phyloP scores from a whole-genome alignment of 1,284 basidiomycete genomes.

The Ceratobasidium sp. region DNA sequence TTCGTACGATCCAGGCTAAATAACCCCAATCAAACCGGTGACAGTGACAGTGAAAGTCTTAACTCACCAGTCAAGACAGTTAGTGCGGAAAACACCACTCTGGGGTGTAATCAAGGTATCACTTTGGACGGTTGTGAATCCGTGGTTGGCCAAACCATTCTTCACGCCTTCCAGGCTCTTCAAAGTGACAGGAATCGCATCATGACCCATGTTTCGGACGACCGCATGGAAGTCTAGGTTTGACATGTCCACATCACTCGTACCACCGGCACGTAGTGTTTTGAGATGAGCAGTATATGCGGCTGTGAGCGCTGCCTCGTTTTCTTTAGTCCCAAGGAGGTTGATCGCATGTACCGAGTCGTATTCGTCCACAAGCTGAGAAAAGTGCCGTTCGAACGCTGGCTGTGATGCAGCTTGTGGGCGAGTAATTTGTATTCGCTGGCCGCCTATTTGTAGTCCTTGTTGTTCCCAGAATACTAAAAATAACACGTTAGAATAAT shows the following conservation, averaged over 20 bases:
- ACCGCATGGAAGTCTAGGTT: constrained; percentile 95
- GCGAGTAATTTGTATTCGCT: constrained; percentile 91
- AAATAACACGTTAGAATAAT: not conserved
- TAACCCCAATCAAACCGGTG: constrained; percentile 38
- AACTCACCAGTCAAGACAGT: constrained; percentile 92
- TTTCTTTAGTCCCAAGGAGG: constrained; percentile 88
- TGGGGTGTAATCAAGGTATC: constrained; percentile 81
- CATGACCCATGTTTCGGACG: constrained; percentile 85
- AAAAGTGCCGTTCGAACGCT: constrained; percentile 93
- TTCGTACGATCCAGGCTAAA: constrained; percentile 95
- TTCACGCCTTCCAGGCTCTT: constrained; percentile 67
- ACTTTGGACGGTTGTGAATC: constrained; percentile 82
- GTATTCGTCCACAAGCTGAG: constrained; percentile 84
- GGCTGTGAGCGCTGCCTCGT: constrained; percentile 82
- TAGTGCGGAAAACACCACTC: constrained; percentile 89
- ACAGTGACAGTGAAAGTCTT: constrained; percentile 30
- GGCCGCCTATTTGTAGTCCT: constrained; percentile 87
- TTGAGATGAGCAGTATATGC: constrained; percentile 83
- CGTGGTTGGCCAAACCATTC: constrained; percentile 78
- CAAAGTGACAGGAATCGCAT: constrained; percentile 80
- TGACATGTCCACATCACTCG: constrained; percentile 73
- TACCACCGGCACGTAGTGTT: constrained; percentile 59
- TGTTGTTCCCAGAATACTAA: constrained; percentile 98
- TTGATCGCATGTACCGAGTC: constrained; percentile 84
- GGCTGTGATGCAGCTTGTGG: constrained; percentile 91